phyloP scores from a whole-genome alignment of 352 stramenopile species.

The Phytopythium litorale region DNA sequence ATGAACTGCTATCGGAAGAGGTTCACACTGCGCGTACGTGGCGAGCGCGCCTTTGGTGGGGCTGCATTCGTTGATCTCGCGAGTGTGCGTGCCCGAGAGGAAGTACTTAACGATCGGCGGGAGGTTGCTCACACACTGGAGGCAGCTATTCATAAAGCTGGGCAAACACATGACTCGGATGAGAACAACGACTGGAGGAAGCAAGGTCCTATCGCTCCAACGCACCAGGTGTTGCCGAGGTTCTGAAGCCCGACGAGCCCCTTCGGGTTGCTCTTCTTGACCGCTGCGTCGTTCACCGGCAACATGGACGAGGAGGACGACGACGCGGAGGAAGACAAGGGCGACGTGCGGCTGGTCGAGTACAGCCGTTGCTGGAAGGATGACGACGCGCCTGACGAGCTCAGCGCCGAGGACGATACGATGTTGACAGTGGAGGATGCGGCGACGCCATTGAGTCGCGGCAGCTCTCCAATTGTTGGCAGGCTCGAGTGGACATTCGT shows the following conservation, averaged over 20 bases:
- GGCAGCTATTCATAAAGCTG: conserved; percentile 87
- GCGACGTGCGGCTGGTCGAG: conserved; percentile 9
- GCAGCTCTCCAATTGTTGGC: conserved; percentile 15
- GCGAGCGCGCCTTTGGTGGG: conserved; percentile 58
- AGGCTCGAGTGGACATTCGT: conserved; percentile 12
- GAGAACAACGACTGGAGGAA: not conserved
- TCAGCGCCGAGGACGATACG: conserved; percentile 14
- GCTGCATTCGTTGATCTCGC: conserved; percentile 56
- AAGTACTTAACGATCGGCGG: conserved; percentile 55
- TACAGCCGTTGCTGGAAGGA: conserved; percentile 2
- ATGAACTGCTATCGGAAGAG: not conserved
- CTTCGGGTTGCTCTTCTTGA: conserved; percentile 27
- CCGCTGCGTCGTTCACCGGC: not conserved
- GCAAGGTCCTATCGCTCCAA: not conserved
- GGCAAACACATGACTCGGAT: not conserved
- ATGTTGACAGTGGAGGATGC: conserved; percentile 18
- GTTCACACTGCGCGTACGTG: conserved; percentile 12
- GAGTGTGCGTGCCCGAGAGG: conserved; percentile 29
- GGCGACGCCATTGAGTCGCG: conserved; percentile 12
- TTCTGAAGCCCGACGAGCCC: conserved; percentile 71
- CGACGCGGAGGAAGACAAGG: conserved; percentile 5
- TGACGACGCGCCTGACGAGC: conserved; percentile 12
- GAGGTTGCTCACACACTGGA: conserved; percentile 80
- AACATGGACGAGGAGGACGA: not conserved
- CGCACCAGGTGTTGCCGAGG: conserved; percentile 75